These are phyloP conservation scores for Backusella australiensis DNA, from an alignment of 192 early-diverging fungal species.

Conservation along the genomic window DNA sequence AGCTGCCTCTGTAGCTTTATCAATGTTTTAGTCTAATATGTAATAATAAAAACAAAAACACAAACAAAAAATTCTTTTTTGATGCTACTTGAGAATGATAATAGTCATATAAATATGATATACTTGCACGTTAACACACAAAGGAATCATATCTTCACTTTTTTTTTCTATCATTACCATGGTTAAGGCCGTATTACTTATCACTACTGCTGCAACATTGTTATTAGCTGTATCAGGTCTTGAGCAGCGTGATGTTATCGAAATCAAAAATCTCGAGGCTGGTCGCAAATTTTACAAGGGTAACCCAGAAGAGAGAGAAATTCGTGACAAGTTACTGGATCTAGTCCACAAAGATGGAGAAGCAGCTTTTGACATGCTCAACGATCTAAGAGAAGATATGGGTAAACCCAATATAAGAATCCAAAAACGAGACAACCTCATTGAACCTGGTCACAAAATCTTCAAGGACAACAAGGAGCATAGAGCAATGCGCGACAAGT, in stretches of 20 bases:
- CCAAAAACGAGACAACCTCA: background rate
- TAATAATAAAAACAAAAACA: background rate
- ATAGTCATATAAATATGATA: constrained; percentile 1
- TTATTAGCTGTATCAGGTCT: background rate
- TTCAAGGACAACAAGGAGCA: background rate
- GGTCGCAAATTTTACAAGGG: background rate
- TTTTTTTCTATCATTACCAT: background rate
- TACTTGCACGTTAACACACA: background rate
- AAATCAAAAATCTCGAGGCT: background rate
- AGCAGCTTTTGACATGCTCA: background rate
- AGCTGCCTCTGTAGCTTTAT: background rate
- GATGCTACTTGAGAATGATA: background rate
- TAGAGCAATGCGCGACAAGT: background rate
- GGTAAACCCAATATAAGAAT: background rate
- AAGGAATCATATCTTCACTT: background rate
- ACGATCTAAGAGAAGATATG: background rate
- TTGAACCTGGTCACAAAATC: background rate
- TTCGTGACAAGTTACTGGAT: background rate
- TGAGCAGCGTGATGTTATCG: background rate
- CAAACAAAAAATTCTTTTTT: background rate
- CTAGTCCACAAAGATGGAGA: background rate
- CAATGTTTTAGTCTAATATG: background rate
- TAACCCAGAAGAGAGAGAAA: background rate
- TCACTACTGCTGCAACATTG: background rate
- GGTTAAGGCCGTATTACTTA: background rate